These are phyloP conservation scores for Fraxinus greggii DNA, from an alignment of 305 asterid genomes.

Conservation along the genomic window DNA sequence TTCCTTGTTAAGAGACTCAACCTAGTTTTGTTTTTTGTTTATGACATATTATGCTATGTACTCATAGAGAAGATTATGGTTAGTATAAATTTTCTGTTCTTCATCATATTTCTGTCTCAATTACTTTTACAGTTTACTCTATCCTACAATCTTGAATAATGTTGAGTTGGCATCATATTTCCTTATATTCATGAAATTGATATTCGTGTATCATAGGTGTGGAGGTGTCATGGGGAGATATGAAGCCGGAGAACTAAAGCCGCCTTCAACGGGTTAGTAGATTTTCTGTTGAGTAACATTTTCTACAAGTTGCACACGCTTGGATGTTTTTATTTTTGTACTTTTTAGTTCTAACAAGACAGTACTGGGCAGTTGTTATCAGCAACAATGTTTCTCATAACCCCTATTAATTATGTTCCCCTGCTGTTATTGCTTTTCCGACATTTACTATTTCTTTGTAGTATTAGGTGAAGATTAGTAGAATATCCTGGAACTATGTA, in stretches of 20 bases:
- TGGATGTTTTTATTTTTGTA: not conserved
- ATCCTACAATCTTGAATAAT: not conserved
- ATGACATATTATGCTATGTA: not conserved
- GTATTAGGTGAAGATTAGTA: not conserved
- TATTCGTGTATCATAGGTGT: slow-evolving; percentile 37
- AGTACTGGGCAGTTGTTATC: not conserved
- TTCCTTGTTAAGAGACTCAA: not conserved
- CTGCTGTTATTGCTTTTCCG: not conserved
- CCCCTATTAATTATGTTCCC: not conserved
- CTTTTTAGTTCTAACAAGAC: not conserved
- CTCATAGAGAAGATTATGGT: not conserved
- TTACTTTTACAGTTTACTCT: not conserved
- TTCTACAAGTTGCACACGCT: not conserved
- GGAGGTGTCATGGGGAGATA: slow-evolving; percentile 59
- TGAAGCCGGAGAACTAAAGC: slow-evolving; percentile 56
- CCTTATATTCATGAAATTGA: slow-evolving; percentile 19
- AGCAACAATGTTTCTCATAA: not conserved
- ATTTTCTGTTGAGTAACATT: slow-evolving; percentile 7
- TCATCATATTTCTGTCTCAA: not conserved
- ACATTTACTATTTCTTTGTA: not conserved
- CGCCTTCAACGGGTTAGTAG: slow-evolving; percentile 50
- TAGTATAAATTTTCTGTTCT: not conserved
- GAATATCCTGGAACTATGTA: not conserved
- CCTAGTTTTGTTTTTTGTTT: not conserved
- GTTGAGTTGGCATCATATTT: not conserved